These are phyloP conservation scores for Calonectria pteridis DNA, from an alignment of 2,329 filamentous ascomycete genomes.

Conservation along the genomic window DNA sequence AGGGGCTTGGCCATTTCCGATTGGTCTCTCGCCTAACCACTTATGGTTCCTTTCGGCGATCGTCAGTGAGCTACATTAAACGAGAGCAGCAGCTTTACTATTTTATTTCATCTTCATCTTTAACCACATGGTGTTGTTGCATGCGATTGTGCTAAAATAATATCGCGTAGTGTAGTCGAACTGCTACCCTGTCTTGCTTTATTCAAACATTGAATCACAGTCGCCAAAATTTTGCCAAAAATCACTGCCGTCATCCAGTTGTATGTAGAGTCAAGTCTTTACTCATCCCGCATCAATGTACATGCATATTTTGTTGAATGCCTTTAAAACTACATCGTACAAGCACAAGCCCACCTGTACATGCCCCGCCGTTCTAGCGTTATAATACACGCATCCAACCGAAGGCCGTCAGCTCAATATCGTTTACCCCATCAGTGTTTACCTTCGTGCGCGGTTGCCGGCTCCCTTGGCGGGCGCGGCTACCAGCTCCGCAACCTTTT, in stretches of 20 bases:
- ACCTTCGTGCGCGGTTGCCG: constrained; percentile 41
- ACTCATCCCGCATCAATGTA: constrained; percentile 32
- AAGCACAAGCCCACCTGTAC: constrained; percentile 36
- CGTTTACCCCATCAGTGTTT: constrained; percentile 8
- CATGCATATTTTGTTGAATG: constrained; percentile 38
- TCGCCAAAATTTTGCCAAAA: neutral
- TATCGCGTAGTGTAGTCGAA: neutral
- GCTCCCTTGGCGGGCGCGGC: constrained; percentile 36
- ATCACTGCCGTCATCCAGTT: neutral
- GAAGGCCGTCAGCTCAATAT: neutral
- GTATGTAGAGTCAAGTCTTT: constrained; percentile 1
- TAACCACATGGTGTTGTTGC: neutral
- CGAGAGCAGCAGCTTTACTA: neutral
- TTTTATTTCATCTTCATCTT: neutral
- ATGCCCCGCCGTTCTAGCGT: constrained; percentile 36
- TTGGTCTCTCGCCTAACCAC: neutral
- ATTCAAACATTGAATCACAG: neutral
- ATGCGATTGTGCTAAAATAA: neutral
- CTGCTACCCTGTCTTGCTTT: neutral
- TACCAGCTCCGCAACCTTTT: constrained; percentile 49
- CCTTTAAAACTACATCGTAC: constrained; percentile 44
- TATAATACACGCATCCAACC: constrained; percentile 42
- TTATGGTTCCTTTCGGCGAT: neutral
- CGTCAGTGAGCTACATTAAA: neutral
- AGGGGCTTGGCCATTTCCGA: neutral